phyloP scores from a whole-genome alignment of 2,329 filamentous ascomycete genomes.

The Phyllachora maydis region DNA sequence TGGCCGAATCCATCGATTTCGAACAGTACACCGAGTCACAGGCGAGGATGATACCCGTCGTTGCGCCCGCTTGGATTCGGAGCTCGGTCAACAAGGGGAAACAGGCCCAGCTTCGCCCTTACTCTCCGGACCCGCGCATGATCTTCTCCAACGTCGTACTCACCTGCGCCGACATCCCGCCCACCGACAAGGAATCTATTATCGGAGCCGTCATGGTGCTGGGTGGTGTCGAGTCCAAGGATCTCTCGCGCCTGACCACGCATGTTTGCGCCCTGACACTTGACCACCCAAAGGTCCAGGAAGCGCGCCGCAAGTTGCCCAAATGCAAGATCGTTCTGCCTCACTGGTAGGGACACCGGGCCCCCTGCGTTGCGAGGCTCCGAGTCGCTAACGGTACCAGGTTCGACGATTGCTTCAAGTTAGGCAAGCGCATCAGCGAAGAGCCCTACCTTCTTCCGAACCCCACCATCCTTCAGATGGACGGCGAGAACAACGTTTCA shows the following conservation, averaged over 20 bases:
- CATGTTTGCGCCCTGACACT: slow-evolving; percentile 71
- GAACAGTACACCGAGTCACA: slow-evolving; percentile 61
- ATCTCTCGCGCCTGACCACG: slow-evolving; percentile 55
- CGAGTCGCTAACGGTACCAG: slow-evolving; percentile 16
- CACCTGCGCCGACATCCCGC: slow-evolving; percentile 66
- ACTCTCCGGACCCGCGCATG: slow-evolving; percentile 75
- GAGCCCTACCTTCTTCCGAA: slow-evolving; percentile 69
- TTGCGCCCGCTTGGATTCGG: slow-evolving; percentile 65
- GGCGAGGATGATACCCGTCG: slow-evolving; percentile 63
- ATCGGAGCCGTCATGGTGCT: slow-evolving; percentile 75
- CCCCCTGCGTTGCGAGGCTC: slow-evolving; percentile 1
- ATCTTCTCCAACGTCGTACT: slow-evolving; percentile 76
- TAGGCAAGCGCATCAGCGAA: slow-evolving; percentile 82
- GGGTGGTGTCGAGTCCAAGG: slow-evolving; percentile 60
- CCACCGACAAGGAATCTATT: slow-evolving; percentile 79
- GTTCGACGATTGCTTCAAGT: slow-evolving; percentile 92
- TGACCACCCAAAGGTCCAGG: slow-evolving; percentile 49
- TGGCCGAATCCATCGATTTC: slow-evolving; percentile 70
- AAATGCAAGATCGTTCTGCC: slow-evolving; percentile 73
- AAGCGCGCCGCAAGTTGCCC: slow-evolving; percentile 41
- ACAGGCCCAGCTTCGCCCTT: slow-evolving; percentile 59
- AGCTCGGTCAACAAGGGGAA: slow-evolving; percentile 49
- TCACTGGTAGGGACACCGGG: slow-evolving; percentile 43
- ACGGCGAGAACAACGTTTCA: slow-evolving; percentile 31
- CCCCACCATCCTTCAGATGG: slow-evolving; percentile 54